A percentile compares a stretch with the other conserved stretches of the same genome.
Evolutionary conservation across 345 rosid species (phyloP).

Genomic region (Citrus inodora): DNA sequence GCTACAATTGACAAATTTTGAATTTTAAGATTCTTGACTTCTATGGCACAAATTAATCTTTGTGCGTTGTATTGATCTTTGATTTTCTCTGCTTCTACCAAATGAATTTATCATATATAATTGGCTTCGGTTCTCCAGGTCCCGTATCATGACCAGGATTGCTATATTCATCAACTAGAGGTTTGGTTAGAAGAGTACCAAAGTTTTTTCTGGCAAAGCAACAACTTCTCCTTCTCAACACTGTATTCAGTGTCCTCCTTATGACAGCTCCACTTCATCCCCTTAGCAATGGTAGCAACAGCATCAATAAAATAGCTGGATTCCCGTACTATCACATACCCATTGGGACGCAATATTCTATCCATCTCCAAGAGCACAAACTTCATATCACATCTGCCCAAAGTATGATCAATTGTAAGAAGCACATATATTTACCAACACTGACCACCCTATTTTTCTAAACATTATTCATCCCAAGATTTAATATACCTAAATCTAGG

Average conservation of each 20-base stretch:
- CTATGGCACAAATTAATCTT: conserved; percentile 8
- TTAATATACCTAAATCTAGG: not conserved
- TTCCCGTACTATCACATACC: conserved; percentile 73
- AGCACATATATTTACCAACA: not conserved
- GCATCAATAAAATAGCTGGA: conserved; percentile 69
- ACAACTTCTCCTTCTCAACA: conserved; percentile 67
- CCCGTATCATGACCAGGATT: not conserved
- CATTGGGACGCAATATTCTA: conserved; percentile 75
- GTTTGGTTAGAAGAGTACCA: conserved; percentile 67
- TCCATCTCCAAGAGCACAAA: conserved; percentile 90
- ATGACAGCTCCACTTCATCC: conserved; percentile 81
- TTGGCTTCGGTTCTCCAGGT: not conserved
- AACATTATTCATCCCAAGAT: not conserved
- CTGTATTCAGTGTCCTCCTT: conserved; percentile 65
- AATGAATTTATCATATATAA: not conserved
- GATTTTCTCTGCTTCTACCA: conserved; percentile 1
- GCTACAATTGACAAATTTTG: conserved; percentile 15
- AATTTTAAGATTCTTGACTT: conserved; percentile 16
- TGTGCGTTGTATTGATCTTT: conserved; percentile 7
- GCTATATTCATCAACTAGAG: conserved; percentile 29
- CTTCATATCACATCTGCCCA: conserved; percentile 83
- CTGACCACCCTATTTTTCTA: not conserved
- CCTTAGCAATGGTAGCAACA: conserved; percentile 65
- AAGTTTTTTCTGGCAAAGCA: conserved; percentile 88
- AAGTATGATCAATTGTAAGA: conserved; percentile 13